Evolutionary conservation across 768 basidiomycete genomes (phyloP).

Genomic region (Botryobasidium botryosum): DNA sequence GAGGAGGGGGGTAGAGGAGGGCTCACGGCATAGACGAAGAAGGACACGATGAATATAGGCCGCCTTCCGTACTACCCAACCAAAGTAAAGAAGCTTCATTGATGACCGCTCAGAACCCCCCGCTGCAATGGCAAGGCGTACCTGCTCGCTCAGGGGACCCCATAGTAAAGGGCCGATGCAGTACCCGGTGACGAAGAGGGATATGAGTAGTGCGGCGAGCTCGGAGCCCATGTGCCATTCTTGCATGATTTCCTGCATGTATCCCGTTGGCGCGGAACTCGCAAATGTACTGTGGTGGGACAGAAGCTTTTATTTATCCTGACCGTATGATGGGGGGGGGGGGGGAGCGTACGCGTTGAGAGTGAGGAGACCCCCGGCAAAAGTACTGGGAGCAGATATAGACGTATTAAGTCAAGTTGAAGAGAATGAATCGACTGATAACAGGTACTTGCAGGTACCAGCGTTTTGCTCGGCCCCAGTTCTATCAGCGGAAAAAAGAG

Average conservation of each 20-base stretch:
- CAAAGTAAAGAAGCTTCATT: no score
- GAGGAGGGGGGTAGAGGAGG: no score
- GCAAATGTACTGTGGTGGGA: conserved; percentile 2
- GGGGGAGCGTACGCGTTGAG: no score
- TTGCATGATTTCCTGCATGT: conserved; percentile 11
- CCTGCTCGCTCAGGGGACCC: conserved; percentile 19
- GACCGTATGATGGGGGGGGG: no score
- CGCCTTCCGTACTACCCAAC: conserved; percentile 23
- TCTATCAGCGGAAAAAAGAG: neutral
- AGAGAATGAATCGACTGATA: no score
- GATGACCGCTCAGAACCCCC: no score
- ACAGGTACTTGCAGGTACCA: neutral
- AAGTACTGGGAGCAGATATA: no score
- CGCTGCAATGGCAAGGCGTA: no score
- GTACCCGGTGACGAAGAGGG: conserved; percentile 13
- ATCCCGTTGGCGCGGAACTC: conserved; percentile 7
- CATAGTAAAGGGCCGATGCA: conserved; percentile 22
- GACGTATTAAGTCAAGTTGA: no score
- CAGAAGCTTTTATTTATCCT: no score
- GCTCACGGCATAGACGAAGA: conserved; percentile 18
- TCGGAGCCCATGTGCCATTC: conserved; percentile 4
- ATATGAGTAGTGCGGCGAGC: conserved; percentile 8
- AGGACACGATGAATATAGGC: conserved; percentile 22
- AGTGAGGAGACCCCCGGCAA: no score
- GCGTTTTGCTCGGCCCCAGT: neutral